These are phyloP conservation scores for Colletotrichum sp. DNA, from an alignment of 2,329 filamentous ascomycete species.

Conservation along the genomic window DNA sequence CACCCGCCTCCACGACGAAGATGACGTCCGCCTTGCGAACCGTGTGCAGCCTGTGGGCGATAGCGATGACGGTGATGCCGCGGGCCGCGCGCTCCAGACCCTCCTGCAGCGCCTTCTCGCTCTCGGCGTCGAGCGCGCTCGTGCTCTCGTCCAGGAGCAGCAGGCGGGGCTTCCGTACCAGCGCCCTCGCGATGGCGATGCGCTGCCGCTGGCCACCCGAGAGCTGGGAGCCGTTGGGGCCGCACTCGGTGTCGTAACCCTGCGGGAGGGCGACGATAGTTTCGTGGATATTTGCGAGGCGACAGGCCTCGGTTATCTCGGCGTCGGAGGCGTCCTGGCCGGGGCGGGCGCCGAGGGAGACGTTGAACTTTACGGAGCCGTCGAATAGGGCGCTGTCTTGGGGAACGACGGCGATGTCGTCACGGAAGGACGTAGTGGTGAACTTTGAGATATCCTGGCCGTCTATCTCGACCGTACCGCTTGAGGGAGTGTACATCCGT, in stretches of 20 bases:
- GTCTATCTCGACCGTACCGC: constrained; percentile 48
- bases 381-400: constrained; percentile 47
- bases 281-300: constrained; percentile 64
- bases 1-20: constrained; percentile 55
- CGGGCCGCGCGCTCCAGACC: constrained; percentile 55
- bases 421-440: constrained; percentile 39
- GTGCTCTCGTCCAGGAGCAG: constrained; percentile 76
- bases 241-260: constrained; percentile 60
- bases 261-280: constrained; percentile 58
- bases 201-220: constrained; percentile 76
- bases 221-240: constrained; percentile 68
- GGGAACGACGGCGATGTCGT: constrained; percentile 41
- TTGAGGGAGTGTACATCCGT: constrained; percentile 50
- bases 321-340: constrained; percentile 48
- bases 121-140: constrained; percentile 68
- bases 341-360: constrained; percentile 45
- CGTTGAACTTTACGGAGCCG: constrained; percentile 44
- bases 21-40: constrained; percentile 48
- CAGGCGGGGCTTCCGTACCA: constrained; percentile 67
- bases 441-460: constrained; percentile 49
- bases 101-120: constrained; percentile 61
- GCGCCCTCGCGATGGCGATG: constrained; percentile 71
- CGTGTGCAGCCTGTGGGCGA: constrained; percentile 50
- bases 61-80: constrained; percentile 45
- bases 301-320: constrained; percentile 61